Percentiles rank a stretch among this genome's conserved stretches.
Conservation (phyloP, 1,139 yeast species). For the Sugiyamaella xylanicola region DNA sequence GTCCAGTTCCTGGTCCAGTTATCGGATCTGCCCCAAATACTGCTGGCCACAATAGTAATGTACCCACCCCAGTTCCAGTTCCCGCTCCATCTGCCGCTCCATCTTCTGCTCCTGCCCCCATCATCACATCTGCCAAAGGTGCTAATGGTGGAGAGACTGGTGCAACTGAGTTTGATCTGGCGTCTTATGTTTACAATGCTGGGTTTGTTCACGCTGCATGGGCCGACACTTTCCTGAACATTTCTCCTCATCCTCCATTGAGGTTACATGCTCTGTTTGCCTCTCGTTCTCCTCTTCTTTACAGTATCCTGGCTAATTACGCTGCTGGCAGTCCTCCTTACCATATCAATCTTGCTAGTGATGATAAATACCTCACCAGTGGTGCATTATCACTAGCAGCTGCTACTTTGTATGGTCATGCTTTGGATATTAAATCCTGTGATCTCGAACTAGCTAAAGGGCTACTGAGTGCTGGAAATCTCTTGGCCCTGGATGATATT, state of each 20-base stretch:
- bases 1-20: constrained; percentile 9
- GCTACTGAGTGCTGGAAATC: constrained; percentile 38
- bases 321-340: constrained; percentile 46
- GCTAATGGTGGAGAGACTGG: background rate
- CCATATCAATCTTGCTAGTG: constrained; percentile 55
- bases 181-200: constrained; percentile 39
- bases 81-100: background rate
- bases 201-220: constrained; percentile 44
- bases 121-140: too few relatives aligned
- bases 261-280: constrained; percentile 42
- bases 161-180: constrained; percentile 29
- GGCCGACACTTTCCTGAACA: constrained; percentile 41
- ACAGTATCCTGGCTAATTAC: constrained; percentile 33
- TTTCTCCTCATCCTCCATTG: constrained; percentile 37
- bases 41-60: too few relatives aligned
- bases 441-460: constrained; percentile 37
- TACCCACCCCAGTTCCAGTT: constrained; percentile 1
- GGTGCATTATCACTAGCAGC: constrained; percentile 39
- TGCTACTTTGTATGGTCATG: constrained; percentile 42
- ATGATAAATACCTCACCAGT: constrained; percentile 55
- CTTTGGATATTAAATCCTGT: constrained; percentile 32
- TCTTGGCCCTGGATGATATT: constrained; percentile 39
- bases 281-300: constrained; percentile 41
- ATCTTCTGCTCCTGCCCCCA: too few relatives aligned
- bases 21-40: too few relatives aligned